Evolutionary conservation across 2,329 filamentous ascomycete genomes (phyloP).

Genomic region (Fusarium cyanostomum): DNA sequence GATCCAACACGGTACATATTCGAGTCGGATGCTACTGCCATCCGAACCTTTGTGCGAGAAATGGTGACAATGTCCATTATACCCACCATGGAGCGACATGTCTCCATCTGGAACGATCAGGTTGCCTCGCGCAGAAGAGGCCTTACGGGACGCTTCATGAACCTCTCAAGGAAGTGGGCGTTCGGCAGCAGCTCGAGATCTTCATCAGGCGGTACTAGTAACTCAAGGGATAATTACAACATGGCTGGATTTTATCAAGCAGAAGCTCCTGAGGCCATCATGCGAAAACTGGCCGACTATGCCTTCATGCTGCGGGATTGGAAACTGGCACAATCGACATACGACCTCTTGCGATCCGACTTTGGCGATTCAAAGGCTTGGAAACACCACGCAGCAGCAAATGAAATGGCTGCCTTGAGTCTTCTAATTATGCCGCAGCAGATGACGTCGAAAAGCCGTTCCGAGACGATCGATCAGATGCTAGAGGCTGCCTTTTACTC

Average conservation of each 20-base stretch:
- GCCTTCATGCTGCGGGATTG: slow-evolving; percentile 97
- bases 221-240: slow-evolving; percentile 78
- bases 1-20: slow-evolving; percentile 83
- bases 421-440: slow-evolving; percentile 79
- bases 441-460: slow-evolving; percentile 76
- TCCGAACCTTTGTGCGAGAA: slow-evolving; percentile 90
- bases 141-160: slow-evolving; percentile 92
- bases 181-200: slow-evolving; percentile 76
- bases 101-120: slow-evolving; percentile 96
- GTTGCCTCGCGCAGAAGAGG: slow-evolving; percentile 90
- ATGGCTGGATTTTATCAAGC: slow-evolving; percentile 81
- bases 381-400: slow-evolving; percentile 91
- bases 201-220: slow-evolving; percentile 62
- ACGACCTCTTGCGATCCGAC: slow-evolving; percentile 87
- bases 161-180: slow-evolving; percentile 88
- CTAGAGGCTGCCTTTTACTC: slow-evolving; percentile 92
- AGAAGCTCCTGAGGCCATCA: slow-evolving; percentile 85
- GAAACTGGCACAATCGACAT: slow-evolving; percentile 91
- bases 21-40: slow-evolving; percentile 88
- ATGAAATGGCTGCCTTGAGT: slow-evolving; percentile 93
- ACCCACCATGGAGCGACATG: slow-evolving; percentile 93
- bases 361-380: slow-evolving; percentile 97
- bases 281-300: slow-evolving; percentile 94
- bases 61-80: slow-evolving; percentile 95
- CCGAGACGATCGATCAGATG: slow-evolving; percentile 85